These are phyloP conservation scores for Aulographum hederae DNA, from an alignment of 2,329 filamentous ascomycete species.

Conservation along the genomic window DNA sequence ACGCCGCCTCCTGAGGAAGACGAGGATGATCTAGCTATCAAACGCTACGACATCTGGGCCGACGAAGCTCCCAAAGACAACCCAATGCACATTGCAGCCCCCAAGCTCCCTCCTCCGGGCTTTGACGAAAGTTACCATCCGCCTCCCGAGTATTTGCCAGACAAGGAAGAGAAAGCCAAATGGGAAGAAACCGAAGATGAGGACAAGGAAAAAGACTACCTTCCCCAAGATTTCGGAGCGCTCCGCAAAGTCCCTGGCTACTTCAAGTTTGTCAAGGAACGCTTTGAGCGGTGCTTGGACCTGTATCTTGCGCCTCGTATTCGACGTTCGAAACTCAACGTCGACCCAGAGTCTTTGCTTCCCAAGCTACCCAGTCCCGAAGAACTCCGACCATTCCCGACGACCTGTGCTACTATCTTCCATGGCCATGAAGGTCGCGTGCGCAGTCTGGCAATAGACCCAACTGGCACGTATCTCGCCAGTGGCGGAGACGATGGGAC, in stretches of 20 bases:
- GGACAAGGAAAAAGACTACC: slow-evolving; percentile 74
- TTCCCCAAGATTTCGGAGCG: slow-evolving; percentile 67
- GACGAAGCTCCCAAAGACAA: slow-evolving; percentile 75
- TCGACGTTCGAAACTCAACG: slow-evolving; percentile 85
- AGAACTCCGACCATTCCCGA: slow-evolving; percentile 88
- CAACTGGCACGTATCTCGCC: slow-evolving; percentile 68
- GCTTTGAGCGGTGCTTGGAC: slow-evolving; percentile 89
- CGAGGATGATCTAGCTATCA: slow-evolving; percentile 51
- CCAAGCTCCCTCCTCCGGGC: slow-evolving; percentile 80
- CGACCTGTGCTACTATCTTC: slow-evolving; percentile 73
- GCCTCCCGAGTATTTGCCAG: slow-evolving; percentile 81
- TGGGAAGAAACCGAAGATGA: slow-evolving; percentile 83
- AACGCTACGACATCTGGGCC: slow-evolving; percentile 83
- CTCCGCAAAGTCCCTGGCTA: slow-evolving; percentile 87
- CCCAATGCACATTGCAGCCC: slow-evolving; percentile 85
- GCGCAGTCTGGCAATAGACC: slow-evolving; percentile 67
- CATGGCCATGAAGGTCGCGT: slow-evolving; percentile 78
- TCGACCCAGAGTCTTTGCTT: slow-evolving; percentile 81
- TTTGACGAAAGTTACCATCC: slow-evolving; percentile 96
- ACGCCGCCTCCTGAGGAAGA: slow-evolving; percentile 58
- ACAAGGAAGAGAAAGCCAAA: slow-evolving; percentile 60
- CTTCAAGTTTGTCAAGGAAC: slow-evolving; percentile 77
- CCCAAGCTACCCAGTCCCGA: slow-evolving; percentile 87
- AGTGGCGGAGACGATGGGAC: slow-evolving; percentile 91
- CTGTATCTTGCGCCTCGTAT: slow-evolving; percentile 87